These are phyloP conservation scores for Talaromyces sp. DNA, from an alignment of 2,329 filamentous ascomycete species.

Conservation along the genomic window DNA sequence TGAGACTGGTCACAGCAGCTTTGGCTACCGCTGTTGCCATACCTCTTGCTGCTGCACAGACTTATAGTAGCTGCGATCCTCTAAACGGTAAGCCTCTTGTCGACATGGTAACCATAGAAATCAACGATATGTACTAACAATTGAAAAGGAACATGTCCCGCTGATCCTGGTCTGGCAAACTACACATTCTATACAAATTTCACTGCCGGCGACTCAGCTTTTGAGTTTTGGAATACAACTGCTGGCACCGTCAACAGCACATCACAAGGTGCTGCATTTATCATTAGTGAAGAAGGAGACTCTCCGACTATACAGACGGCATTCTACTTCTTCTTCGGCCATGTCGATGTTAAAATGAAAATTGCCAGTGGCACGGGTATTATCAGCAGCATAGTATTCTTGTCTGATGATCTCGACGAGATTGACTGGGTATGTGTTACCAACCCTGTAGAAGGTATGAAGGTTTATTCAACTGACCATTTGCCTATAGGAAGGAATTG, in stretches of 20 bases:
- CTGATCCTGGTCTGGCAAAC: slow-evolving; percentile 66
- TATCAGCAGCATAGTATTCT: slow-evolving; percentile 84
- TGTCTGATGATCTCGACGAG: slow-evolving; percentile 90
- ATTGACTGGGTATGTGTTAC: slow-evolving; percentile 90
- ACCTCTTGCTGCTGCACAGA: slow-evolving; percentile 60
- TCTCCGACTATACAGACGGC: slow-evolving; percentile 81
- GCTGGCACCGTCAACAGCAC: slow-evolving; percentile 66
- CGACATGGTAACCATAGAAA: background rate
- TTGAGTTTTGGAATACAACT: slow-evolving; percentile 61
- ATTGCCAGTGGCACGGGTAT: slow-evolving; percentile 86
- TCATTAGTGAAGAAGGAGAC: slow-evolving; percentile 72
- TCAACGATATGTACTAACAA: background rate
- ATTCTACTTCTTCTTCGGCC: slow-evolving; percentile 99
- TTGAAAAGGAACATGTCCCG: slow-evolving; percentile 54
- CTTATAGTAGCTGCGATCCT: slow-evolving; percentile 74
- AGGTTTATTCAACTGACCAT: background rate
- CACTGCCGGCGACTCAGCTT: slow-evolving; percentile 48
- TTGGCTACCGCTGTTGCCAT: slow-evolving; percentile 32
- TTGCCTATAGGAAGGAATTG: slow-evolving; percentile 36
- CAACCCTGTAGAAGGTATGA: background rate
- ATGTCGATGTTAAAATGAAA: slow-evolving; percentile 80
- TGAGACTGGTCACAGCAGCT: slow-evolving; percentile 32
- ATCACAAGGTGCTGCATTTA: slow-evolving; percentile 74
- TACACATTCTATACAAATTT: slow-evolving; percentile 35
- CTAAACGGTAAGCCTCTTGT: slow-evolving; percentile 22